Conservation (phyloP, 306 rosid species). For the Leucaena leucocephala region DNA sequence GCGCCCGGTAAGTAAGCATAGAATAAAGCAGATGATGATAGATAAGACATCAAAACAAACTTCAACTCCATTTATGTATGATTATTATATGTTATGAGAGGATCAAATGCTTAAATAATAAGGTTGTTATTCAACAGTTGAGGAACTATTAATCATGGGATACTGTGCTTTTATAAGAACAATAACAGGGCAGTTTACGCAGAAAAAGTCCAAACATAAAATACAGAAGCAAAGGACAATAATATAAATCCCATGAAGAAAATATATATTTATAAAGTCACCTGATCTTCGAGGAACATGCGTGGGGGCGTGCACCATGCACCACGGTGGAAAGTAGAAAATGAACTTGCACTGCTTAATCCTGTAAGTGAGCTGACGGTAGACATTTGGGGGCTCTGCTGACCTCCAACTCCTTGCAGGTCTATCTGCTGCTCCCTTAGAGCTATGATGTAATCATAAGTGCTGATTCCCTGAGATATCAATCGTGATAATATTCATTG, state of each 20-base stretch:
- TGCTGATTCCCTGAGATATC: constrained; percentile 72
- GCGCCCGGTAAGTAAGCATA: constrained; percentile 23
- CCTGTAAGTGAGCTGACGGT: constrained; percentile 88
- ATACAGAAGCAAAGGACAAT: background rate
- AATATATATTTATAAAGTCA: constrained; percentile 21
- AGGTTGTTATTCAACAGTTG: background rate
- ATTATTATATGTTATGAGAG: background rate
- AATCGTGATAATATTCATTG: constrained; percentile 13
- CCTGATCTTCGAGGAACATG: constrained; percentile 87
- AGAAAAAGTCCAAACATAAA: background rate
- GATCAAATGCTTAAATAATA: background rate
- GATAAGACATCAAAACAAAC: background rate
- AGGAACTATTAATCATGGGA: background rate
- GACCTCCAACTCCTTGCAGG: constrained; percentile 75
- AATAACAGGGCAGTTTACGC: background rate
- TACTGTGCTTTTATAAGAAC: background rate
- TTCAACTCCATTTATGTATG: background rate
- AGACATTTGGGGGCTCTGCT: constrained; percentile 93
- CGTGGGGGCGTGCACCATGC: constrained; percentile 96
- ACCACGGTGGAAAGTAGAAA: constrained; percentile 72
- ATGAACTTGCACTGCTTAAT: constrained; percentile 87
- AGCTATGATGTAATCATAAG: constrained; percentile 87
- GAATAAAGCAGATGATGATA: background rate
- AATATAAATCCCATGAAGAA: background rate
- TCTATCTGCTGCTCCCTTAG: constrained; percentile 89